Conservation (phyloP, 1,139 yeast species). For the Keqinozyma sinolaborantium region DNA sequence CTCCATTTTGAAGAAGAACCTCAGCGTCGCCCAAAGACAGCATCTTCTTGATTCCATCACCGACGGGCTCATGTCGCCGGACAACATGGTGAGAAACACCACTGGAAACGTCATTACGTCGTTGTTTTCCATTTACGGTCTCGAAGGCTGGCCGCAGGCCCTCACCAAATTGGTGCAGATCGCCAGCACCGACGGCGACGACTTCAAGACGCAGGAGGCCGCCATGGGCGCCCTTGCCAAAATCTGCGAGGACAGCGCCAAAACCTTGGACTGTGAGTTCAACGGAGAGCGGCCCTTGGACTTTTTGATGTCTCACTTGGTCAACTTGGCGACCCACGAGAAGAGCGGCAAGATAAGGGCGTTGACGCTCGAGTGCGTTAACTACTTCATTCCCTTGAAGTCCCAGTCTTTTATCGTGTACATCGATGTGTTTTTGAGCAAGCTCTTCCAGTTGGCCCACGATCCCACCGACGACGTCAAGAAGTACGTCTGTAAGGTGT, state of each 20-base stretch:
- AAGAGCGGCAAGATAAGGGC: slow-evolving; percentile 53
- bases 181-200: slow-evolving; percentile 32
- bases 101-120: slow-evolving; percentile 91
- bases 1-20: slow-evolving; percentile 42
- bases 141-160: slow-evolving; percentile 70
- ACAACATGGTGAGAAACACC: slow-evolving; percentile 70
- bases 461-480: slow-evolving; percentile 62
- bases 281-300: slow-evolving; percentile 69
- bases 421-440: slow-evolving; percentile 61
- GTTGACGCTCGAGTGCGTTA: slow-evolving; percentile 67
- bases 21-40: slow-evolving; percentile 31
- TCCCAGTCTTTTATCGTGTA: slow-evolving; percentile 62
- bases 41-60: slow-evolving; percentile 64
- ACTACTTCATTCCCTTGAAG: slow-evolving; percentile 69
- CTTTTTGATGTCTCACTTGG: slow-evolving; percentile 61
- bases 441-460: slow-evolving; percentile 61
- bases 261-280: slow-evolving; percentile 55
- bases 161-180: slow-evolving; percentile 65
- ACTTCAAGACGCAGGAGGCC: slow-evolving; percentile 45
- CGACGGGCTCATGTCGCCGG: slow-evolving; percentile 62
- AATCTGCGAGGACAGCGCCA: slow-evolving; percentile 81
- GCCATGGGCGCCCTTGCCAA: slow-evolving; percentile 81
- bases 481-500: slow-evolving; percentile 74
- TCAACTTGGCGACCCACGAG: slow-evolving; percentile 41
- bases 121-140: slow-evolving; percentile 69